A percentile compares a stretch with the other conserved stretches of the same genome.
Conservation (phyloP, 2,329 filamentous ascomycete species). For the Lasiodiplodia hormozganensis region DNA sequence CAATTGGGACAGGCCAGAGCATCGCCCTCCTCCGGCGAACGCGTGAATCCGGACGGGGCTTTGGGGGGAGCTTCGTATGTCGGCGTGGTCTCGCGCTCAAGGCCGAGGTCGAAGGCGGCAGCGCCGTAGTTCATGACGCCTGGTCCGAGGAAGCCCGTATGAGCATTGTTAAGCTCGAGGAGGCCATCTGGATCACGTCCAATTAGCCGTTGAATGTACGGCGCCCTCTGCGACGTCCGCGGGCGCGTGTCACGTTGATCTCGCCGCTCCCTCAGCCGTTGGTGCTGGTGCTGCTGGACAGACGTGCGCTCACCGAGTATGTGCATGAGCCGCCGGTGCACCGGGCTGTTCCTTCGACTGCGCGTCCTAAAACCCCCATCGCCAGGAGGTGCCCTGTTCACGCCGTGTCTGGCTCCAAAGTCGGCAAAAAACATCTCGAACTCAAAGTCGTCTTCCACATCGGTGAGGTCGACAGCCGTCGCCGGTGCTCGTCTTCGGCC, state of each 20-base stretch:
- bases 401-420: background rate
- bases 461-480: constrained; percentile 27
- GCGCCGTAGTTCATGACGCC: constrained; percentile 47
- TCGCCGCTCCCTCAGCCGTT: constrained; percentile 17
- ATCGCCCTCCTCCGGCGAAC: constrained; percentile 74
- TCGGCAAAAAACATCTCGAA: constrained; percentile 9
- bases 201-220: constrained; percentile 23
- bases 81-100: constrained; percentile 40
- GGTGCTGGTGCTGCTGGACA: constrained; percentile 19
- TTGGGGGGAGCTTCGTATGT: constrained; percentile 70
- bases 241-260: constrained; percentile 4
- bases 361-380: constrained; percentile 20
- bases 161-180: background rate
- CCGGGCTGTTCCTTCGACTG: constrained; percentile 16
- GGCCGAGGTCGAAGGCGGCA: constrained; percentile 53
- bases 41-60: constrained; percentile 78
- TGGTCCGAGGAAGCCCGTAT: constrained; percentile 11
- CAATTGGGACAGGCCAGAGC: constrained; percentile 86
- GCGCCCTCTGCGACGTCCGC: background rate
- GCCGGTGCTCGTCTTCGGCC: background rate
- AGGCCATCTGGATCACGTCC: constrained; percentile 22
- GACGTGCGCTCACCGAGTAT: constrained; percentile 27
- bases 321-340: constrained; percentile 10
- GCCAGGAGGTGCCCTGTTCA: constrained; percentile 20
- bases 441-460: constrained; percentile 18